phyloP scores from a whole-genome alignment of 2,329 filamentous ascomycete genomes.

The Teratosphaeria nubilosa region DNA sequence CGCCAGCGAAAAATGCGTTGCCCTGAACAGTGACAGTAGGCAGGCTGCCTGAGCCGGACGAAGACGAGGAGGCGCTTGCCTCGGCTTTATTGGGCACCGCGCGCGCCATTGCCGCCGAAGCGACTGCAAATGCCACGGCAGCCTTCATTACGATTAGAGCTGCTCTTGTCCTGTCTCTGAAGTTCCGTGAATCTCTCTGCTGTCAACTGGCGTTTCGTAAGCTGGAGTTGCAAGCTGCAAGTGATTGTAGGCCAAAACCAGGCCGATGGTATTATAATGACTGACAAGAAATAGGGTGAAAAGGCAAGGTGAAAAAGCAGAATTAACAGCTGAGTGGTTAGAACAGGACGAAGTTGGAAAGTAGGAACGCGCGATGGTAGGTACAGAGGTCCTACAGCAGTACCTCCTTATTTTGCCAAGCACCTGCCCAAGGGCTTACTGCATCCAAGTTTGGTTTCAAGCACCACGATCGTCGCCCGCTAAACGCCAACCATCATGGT shows the following conservation, averaged over 20 bases:
- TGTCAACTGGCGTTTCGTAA: neutral
- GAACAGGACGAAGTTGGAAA: neutral
- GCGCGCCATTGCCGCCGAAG: constrained; percentile 36
- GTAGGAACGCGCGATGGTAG: neutral
- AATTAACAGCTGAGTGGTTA: neutral
- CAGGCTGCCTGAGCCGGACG: constrained; percentile 35
- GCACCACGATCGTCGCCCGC: neutral
- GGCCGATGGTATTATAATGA: neutral
- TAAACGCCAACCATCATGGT: neutral
- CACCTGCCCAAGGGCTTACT: neutral
- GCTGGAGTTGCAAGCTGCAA: neutral
- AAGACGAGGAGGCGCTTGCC: constrained; percentile 22
- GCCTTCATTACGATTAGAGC: constrained; percentile 42
- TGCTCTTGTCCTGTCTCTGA: neutral
- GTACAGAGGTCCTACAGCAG: neutral
- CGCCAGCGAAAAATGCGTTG: constrained; percentile 56
- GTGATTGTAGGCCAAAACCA: neutral
- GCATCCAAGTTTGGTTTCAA: neutral
- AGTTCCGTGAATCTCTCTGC: neutral
- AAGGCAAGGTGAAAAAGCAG: neutral
- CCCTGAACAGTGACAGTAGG: constrained; percentile 53
- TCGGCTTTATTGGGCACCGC: constrained; percentile 32
- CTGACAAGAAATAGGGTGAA: neutral
- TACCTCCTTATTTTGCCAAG: neutral
- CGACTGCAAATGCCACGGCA: constrained; percentile 34